Evolutionary conservation across 1,284 basidiomycete species (phyloP).

Genomic region (Tilletiaria anomala): DNA sequence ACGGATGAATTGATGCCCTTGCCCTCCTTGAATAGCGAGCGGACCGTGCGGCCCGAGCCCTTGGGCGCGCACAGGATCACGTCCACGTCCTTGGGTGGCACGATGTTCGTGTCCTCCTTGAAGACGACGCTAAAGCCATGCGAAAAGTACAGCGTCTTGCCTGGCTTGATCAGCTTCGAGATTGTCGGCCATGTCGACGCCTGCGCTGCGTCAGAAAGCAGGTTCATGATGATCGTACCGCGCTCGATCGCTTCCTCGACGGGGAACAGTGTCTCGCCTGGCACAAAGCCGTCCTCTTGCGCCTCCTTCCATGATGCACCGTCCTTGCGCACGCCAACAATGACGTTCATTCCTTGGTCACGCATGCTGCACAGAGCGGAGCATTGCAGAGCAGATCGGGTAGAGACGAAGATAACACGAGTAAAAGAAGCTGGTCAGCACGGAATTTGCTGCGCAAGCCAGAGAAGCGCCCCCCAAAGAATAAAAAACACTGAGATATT

Average conservation of each 20-base stretch:
- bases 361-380: constrained; percentile 96
- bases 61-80: constrained; percentile 99
- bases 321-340: constrained; percentile 92
- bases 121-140: constrained; percentile 99
- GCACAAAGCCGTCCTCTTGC: constrained; percentile 91
- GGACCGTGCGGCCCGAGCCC: constrained; percentile 88
- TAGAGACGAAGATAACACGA: too few species aligned
- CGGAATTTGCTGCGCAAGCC: too few species aligned
- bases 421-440: too few species aligned
- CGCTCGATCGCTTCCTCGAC: constrained; percentile 93
- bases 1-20: constrained; percentile 86
- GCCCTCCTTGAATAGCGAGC: constrained; percentile 98
- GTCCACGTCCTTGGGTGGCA: constrained; percentile 84
- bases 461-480: too few species aligned
- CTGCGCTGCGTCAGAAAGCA: constrained; percentile 96
- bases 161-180: constrained; percentile 80
- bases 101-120: constrained; percentile 89
- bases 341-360: constrained; percentile 86
- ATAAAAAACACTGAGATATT: too few species aligned
- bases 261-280: constrained; percentile 92
- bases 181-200: constrained; percentile 81
- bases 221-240: constrained; percentile 99
- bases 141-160: constrained; percentile 99
- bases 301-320: constrained; percentile 96
- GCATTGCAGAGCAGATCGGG: constrained; percentile 87